Evolutionary conservation across 2,329 filamentous ascomycete genomes (phyloP).

Genomic region (Hirsutella thompsonii): DNA sequence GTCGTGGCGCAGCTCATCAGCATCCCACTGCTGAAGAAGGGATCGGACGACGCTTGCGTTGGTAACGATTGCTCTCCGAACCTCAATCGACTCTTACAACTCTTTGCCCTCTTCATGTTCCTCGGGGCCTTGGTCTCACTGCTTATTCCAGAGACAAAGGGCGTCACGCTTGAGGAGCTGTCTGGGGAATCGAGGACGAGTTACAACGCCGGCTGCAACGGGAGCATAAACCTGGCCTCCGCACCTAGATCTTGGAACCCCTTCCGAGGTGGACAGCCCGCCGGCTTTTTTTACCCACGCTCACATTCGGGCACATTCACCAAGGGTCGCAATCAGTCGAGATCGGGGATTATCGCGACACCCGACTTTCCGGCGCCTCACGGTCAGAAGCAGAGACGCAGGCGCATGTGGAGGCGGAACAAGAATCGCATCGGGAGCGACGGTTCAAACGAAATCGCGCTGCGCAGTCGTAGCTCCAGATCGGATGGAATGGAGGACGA

Average conservation of each 20-base stretch:
- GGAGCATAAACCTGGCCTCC: conserved; percentile 27
- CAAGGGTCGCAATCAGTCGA: conserved; percentile 16
- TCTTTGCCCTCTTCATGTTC: conserved; percentile 73
- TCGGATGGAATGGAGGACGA: background rate
- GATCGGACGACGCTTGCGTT: conserved; percentile 33
- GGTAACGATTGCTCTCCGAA: conserved; percentile 40
- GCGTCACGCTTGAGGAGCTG: conserved; percentile 58
- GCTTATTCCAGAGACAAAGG: conserved; percentile 67
- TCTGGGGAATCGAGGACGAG: conserved; percentile 53
- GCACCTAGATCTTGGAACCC: conserved; percentile 28
- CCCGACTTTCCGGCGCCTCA: conserved; percentile 22
- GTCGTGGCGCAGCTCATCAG: conserved; percentile 55
- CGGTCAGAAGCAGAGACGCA: conserved; percentile 8
- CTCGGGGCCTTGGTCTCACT: conserved; percentile 54
- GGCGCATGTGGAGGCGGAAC: conserved; percentile 16
- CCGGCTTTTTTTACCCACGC: conserved; percentile 35
- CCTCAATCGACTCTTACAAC: conserved; percentile 62
- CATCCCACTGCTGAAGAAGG: conserved; percentile 46
- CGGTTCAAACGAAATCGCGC: conserved; percentile 18
- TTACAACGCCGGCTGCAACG: conserved; percentile 37
- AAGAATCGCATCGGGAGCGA: conserved; percentile 14
- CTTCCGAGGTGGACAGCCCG: conserved; percentile 35
- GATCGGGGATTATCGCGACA: conserved; percentile 29
- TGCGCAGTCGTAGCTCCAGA: conserved; percentile 13
- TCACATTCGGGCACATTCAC: conserved; percentile 12